phyloP scores from a whole-genome alignment of 352 stramenopile species.

The Blastocystis sp. region DNA sequence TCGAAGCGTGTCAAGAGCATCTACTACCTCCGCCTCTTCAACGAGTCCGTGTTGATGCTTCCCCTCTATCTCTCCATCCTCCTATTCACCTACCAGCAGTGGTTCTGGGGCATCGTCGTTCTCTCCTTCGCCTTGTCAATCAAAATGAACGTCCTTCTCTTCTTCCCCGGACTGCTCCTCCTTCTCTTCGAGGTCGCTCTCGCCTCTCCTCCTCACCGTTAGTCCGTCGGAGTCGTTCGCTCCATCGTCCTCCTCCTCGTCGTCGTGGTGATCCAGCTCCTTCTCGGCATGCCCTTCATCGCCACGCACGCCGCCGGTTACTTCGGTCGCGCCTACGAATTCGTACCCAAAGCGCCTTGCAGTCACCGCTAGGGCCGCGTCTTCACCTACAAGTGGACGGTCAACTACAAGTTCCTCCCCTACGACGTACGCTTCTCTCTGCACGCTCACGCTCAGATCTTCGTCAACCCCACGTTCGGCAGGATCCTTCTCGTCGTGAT shows the following conservation, averaged over 20 bases:
- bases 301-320: slow-evolving; percentile 91
- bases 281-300: slow-evolving; percentile 92
- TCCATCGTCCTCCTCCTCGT: slow-evolving; percentile 86
- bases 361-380: slow-evolving; percentile 81
- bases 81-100: slow-evolving; percentile 77
- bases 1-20: slow-evolving; percentile 96
- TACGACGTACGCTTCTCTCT: slow-evolving; percentile 77
- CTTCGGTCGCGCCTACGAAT: slow-evolving; percentile 93
- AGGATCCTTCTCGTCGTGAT: slow-evolving; percentile 78
- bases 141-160: slow-evolving; percentile 99
- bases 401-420: slow-evolving; percentile 93
- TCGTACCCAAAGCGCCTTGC: slow-evolving; percentile 78
- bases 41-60: slow-evolving; percentile 94
- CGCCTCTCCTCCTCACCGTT: background rate
- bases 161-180: slow-evolving; percentile 92
- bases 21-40: slow-evolving; percentile 97
- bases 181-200: slow-evolving; percentile 85
- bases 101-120: slow-evolving; percentile 78
- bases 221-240: slow-evolving; percentile 81
- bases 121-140: slow-evolving; percentile 94
- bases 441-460: slow-evolving; percentile 76
- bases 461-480: slow-evolving; percentile 80
- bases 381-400: slow-evolving; percentile 98
- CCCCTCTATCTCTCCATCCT: slow-evolving; percentile 89
- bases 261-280: slow-evolving; percentile 88